Base-by-base conservation (phyloP, 768 basidiomycete genomes). In the Pilatotrama ljubarskyi region DNA sequence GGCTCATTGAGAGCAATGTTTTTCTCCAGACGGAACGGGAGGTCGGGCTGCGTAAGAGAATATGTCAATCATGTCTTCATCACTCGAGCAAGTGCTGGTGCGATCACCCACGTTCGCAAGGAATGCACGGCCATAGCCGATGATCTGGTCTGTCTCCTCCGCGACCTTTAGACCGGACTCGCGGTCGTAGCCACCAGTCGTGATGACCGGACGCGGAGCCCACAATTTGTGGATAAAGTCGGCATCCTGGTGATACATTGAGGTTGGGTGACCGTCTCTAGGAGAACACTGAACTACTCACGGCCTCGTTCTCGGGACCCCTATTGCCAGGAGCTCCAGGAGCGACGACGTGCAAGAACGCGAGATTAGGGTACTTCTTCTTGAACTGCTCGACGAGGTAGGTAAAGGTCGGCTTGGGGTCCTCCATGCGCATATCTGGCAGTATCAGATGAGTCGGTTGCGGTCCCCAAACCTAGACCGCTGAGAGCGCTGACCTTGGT, bases 401-500 rank as follows among this genome's bases (percentile, higher is more conserved):
- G 0, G 74, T 62, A 73, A 83, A 89, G 9, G 81, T 81, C 0
- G 84, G 82, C 3, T 78, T 71, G 0, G 84, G 85, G 58, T 87
- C 77, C 3, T 66, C 62, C 81, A 84, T 83, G 7, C 75, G 69
- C 82, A 87, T 83, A 6, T 44, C 69, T 65, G 32, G 51, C 20
- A 8, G 22, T 2, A 13, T 3, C 2, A 10, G 9, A 14, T 10
- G 50, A 15, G 17, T 50, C 7, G 36, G 48, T 14, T 17, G 17
- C 48, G 3, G 6, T n/a, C 6, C 3, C 15, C n/a, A n/a, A 17
- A 8, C 18, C 20, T 18, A 10, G 26, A 13, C 10, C 17, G 2
- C 22, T 13, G 0, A 41, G 17, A 46, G 6, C 1, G 20, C 26
- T 38, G 5, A 61, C 59, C 59, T 26, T 62, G 61, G 50, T 62